Evolutionary conservation across 345 rosid genomes (phyloP).

Genomic region (Litchi chinensis): DNA sequence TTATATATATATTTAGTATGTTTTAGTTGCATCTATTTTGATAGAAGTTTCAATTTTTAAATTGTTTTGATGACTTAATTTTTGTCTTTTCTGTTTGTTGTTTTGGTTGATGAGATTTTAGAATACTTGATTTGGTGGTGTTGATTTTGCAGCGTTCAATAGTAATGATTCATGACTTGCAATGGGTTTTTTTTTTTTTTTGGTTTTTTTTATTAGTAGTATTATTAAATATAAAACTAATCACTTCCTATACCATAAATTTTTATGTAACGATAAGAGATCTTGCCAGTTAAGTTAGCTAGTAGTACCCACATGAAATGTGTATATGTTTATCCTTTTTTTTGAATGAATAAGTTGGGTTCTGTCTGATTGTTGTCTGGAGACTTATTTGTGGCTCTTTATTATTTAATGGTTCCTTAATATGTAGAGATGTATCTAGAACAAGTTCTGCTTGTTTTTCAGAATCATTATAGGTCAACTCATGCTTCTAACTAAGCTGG

Average conservation of each 20-base stretch:
- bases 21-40: background rate
- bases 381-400: background rate
- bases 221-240: too few species aligned
- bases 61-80: background rate
- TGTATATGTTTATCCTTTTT: background rate
- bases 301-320: background rate
- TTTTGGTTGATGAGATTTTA: background rate
- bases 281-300: too few species aligned
- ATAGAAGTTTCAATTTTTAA: background rate
- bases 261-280: too few species aligned
- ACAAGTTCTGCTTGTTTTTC: background rate
- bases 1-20: background rate
- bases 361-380: background rate
- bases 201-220: too few species aligned
- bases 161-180: background rate
- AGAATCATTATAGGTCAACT: background rate
- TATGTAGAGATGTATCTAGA: background rate
- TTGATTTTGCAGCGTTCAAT: background rate
- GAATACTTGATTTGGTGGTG: background rate
- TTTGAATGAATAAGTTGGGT: background rate
- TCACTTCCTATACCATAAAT: too few species aligned
- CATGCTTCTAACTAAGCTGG: background rate
- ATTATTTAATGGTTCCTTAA: background rate
- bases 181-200: background rate
- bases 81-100: background rate